phyloP scores from a whole-genome alignment of 2,329 filamentous ascomycete species.

The Trichoderma atroviride region DNA sequence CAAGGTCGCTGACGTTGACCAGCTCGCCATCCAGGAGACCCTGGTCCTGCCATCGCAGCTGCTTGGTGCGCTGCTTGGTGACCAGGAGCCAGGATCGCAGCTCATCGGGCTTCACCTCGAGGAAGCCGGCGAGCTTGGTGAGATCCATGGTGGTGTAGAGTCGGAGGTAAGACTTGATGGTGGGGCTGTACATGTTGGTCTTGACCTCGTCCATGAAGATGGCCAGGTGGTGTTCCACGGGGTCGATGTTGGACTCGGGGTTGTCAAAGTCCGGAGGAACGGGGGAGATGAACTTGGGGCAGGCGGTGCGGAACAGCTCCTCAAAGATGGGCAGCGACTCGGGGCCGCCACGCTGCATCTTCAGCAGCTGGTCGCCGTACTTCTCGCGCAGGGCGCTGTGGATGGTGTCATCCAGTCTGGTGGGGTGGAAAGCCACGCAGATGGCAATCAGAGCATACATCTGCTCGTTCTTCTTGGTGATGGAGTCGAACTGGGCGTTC shows the following conservation, averaged over 20 bases:
- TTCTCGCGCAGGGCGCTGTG: constrained; percentile 97
- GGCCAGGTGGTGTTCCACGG: constrained; percentile 92
- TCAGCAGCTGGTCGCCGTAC: constrained; percentile 97
- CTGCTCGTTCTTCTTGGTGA: constrained; percentile 99
- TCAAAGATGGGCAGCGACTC: constrained; percentile 96
- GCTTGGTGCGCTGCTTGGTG: constrained; percentile 98
- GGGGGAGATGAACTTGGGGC: constrained; percentile 99
- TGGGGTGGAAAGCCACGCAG: constrained; percentile 97
- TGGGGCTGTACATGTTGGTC: constrained; percentile 98
- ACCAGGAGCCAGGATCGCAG: constrained; percentile 91
- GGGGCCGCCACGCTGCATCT: constrained; percentile 93
- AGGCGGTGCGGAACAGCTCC: constrained; percentile 96
- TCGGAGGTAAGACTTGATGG: constrained; percentile 96
- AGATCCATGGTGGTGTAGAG: constrained; percentile 99
- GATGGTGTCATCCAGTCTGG: constrained; percentile 96
- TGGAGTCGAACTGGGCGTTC: constrained; percentile 96
- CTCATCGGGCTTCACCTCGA: constrained; percentile 96
- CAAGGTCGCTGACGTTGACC: constrained; percentile 90
- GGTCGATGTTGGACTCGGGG: constrained; percentile 93
- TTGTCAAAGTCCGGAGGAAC: constrained; percentile 97
- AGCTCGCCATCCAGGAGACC: constrained; percentile 89
- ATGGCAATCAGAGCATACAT: constrained; percentile 99
- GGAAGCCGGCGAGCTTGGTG: constrained; percentile 95
- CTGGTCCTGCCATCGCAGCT: constrained; percentile 88
- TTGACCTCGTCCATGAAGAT: constrained; percentile 99